Evolutionary conservation across 1,284 basidiomycete genomes (phyloP), one percentile per base, ranked within the genome.

Genomic region (Cutaneotrichosporon cavernicola): DNA sequence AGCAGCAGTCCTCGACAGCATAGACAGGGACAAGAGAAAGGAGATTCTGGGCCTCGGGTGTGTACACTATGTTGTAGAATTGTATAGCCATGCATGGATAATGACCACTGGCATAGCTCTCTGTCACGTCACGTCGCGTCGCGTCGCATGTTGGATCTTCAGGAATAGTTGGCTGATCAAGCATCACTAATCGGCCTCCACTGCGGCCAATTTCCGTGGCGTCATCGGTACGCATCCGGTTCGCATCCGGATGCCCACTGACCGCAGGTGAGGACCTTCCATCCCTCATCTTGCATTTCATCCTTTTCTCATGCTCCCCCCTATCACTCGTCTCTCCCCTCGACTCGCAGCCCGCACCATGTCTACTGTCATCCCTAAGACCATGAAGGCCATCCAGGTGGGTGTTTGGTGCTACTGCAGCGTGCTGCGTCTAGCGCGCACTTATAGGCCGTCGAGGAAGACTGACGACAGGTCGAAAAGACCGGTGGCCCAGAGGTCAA

Each of bases 401-500:
- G 52, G 73, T 73, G 4, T 18, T 2, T 26, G 36, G 4, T 26
- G 49, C 21, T 32, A 16, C 31, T 13, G 51, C 51, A 18, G 31
- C 22, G 22, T 11, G 22, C 21, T 22, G 30, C 22, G 22, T 31
- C 49, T 11, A 51, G 2, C 22, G 22, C 7, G 22, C 22, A 13
- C 49, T 31, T n/a, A 5, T 4, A 5, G n/a, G 10, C 16, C n/a
- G n/a, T 16, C 7, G 8, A 14, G 9, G 30, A 34, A n/a, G 51
- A 8, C 51, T 52, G 51, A 32, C 49, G 8, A 16, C 31, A 53
- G 51, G 82, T 86, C 69, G 73, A 81, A 50, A 74, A 82, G 71
- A 81, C 80, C 26, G 95, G 95, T 26, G 90, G 87, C 4, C 81
- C 89, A 30, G 92, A 96, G 63, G 90, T 91, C 26, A 70, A 71